phyloP scores from a whole-genome alignment of 306 rosid species.

The Vigna mungo region DNA sequence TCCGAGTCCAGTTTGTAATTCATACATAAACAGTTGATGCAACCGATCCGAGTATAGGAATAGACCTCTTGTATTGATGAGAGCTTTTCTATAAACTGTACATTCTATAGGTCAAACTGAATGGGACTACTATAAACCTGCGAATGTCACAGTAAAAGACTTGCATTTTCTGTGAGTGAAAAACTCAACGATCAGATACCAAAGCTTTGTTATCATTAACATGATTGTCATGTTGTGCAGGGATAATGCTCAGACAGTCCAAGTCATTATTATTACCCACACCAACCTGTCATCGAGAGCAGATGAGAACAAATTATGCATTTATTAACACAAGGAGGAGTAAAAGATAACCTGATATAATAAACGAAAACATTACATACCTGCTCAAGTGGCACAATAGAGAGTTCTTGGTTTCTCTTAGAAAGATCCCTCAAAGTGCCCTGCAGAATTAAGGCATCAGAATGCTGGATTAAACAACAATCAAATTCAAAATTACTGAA shows the following conservation, averaged over 20 bases:
- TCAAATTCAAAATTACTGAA: background rate
- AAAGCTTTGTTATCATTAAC: conserved; percentile 64
- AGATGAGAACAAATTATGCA: background rate
- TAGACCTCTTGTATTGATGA: conserved; percentile 58
- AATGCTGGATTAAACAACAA: conserved; percentile 1
- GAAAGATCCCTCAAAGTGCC: conserved; percentile 86
- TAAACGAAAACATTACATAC: conserved; percentile 46
- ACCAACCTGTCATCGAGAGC: conserved; percentile 57
- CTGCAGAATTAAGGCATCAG: conserved; percentile 53
- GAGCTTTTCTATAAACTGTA: conserved; percentile 64
- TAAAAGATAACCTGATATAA: background rate
- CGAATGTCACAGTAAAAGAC: conserved; percentile 48
- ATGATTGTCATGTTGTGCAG: conserved; percentile 52
- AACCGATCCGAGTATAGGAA: conserved; percentile 44
- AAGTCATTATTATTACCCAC: conserved; percentile 59
- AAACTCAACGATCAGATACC: conserved; percentile 63
- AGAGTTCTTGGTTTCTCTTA: conserved; percentile 73
- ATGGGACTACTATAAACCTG: conserved; percentile 55
- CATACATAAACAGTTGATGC: conserved; percentile 38
- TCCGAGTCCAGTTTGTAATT: conserved; percentile 33
- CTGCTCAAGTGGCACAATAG: conserved; percentile 57
- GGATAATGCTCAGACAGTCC: conserved; percentile 54
- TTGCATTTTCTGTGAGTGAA: conserved; percentile 45
- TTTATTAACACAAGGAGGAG: background rate
- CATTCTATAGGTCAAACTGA: conserved; percentile 59